Conservation (phyloP, 75 land plant genomes). For the Cupressus sempervirens region DNA sequence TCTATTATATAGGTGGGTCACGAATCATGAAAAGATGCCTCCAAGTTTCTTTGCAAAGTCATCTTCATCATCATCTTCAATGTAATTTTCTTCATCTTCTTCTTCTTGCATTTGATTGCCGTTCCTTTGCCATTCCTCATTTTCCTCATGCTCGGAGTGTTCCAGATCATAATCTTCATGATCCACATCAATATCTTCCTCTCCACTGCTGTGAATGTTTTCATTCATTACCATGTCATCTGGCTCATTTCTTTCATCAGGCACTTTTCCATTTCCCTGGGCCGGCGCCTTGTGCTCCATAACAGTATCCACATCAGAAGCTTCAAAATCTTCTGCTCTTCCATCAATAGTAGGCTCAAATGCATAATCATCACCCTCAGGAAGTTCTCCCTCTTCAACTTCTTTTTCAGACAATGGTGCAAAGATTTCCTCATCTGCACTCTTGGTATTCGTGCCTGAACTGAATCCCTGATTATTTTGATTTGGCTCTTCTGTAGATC, state of each 20-base stretch:
- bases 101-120: neutral
- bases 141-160: slow-evolving; percentile 4
- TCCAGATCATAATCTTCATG: slow-evolving; percentile 11
- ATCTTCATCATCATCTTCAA: slow-evolving; percentile 68
- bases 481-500: neutral
- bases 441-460: neutral
- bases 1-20: neutral
- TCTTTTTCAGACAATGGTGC: neutral
- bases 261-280: neutral
- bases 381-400: slow-evolving; percentile 13
- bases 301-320: slow-evolving; percentile 2
- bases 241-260: neutral
- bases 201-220: neutral
- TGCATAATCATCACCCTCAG: slow-evolving; percentile 6
- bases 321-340: neutral
- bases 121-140: slow-evolving; percentile 7
- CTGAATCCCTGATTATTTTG: neutral
- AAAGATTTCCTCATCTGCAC: neutral
- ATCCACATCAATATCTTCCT: neutral
- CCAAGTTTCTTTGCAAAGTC: slow-evolving; percentile 75
- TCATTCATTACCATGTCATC: slow-evolving; percentile 8
- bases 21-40: slow-evolving; percentile 42
- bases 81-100: slow-evolving; percentile 36
- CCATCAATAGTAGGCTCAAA: neutral
- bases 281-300: neutral